phyloP scores from a whole-genome alignment of 805 yeast genomes.

The Ogataea naganishii region DNA sequence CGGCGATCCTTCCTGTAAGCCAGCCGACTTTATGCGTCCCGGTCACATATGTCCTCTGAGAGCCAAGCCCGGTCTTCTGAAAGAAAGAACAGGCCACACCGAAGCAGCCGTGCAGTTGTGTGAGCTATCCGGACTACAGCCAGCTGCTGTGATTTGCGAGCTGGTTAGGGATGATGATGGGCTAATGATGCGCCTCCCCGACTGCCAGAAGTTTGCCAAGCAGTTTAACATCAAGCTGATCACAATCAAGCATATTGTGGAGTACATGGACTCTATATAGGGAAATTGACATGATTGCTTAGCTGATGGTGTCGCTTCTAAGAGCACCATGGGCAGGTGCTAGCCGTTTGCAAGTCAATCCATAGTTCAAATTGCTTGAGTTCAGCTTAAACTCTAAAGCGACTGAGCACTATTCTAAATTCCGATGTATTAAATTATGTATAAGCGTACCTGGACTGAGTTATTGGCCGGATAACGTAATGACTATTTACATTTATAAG shows the following conservation, averaged over 20 bases:
- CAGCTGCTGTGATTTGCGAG: conserved; percentile 92
- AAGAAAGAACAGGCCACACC: conserved; percentile 86
- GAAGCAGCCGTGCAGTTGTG: conserved; percentile 94
- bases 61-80: conserved; percentile 79
- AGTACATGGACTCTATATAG: conserved; percentile 46
- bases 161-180: conserved; percentile 91
- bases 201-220: conserved; percentile 65
- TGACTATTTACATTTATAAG: too few species aligned
- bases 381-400: too few species aligned
- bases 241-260: conserved; percentile 67
- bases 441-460: too few species aligned
- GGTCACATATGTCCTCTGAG: conserved; percentile 93
- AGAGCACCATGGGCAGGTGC: too few species aligned
- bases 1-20: conserved; percentile 48
- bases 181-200: conserved; percentile 86
- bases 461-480: too few species aligned
- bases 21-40: conserved; percentile 75
- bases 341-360: too few species aligned
- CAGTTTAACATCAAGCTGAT: conserved; percentile 59
- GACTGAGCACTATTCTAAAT: too few species aligned
- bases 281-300: too few species aligned
- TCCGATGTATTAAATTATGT: too few species aligned
- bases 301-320: too few species aligned
- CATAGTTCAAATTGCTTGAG: too few species aligned
- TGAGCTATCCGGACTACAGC: conserved; percentile 63